Evolutionary conservation across 2,329 filamentous ascomycete species (phyloP).

Genomic region (Mollisia scopiformis): DNA sequence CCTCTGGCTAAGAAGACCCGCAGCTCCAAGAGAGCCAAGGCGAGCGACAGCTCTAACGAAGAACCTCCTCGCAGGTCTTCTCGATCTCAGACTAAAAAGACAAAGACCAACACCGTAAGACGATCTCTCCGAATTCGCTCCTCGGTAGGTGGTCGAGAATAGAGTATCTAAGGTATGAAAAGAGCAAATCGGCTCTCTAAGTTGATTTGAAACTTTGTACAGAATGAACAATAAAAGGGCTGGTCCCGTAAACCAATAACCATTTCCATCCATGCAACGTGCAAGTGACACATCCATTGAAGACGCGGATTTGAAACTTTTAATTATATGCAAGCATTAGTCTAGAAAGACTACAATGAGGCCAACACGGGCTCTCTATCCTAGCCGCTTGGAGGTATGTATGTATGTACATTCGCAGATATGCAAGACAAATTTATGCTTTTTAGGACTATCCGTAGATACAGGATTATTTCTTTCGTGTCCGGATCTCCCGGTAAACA

Average conservation of each 20-base stretch:
- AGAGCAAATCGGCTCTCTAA: neutral
- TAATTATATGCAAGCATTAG: neutral
- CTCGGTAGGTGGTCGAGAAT: neutral
- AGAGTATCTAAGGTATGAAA: neutral
- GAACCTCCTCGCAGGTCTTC: neutral
- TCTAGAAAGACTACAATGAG: no score
- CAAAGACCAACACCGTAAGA: neutral
- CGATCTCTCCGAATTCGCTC: neutral
- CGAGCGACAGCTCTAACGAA: neutral
- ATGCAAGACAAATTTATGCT: neutral
- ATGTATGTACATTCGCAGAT: neutral
- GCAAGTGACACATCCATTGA: neutral
- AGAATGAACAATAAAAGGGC: neutral
- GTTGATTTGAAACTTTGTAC: neutral
- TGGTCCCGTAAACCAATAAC: neutral
- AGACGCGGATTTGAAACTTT: neutral
- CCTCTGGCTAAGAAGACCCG: neutral
- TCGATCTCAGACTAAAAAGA: neutral
- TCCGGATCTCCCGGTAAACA: constrained; percentile 31
- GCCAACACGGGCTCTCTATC: no score
- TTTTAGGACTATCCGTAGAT: neutral
- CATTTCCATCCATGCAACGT: neutral
- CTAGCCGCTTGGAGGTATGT: no score
- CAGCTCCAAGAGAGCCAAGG: neutral
- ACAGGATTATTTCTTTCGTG: constrained; percentile 3